phyloP scores from a whole-genome alignment of 805 yeast genomes.

The Brettanomyces bruxellensis region DNA sequence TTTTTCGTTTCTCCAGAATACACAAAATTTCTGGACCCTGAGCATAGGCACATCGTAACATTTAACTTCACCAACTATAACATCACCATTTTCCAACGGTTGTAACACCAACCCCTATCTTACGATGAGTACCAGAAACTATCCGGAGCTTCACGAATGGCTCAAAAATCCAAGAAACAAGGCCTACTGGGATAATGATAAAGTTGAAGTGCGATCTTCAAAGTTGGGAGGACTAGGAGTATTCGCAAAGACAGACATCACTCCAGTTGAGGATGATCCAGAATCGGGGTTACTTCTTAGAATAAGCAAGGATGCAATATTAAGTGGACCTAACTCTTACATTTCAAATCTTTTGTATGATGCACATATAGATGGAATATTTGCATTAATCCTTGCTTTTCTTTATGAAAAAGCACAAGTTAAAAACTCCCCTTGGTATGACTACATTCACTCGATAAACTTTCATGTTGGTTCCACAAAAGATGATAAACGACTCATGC shows the following conservation, averaged over 20 bases:
- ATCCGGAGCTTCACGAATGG: constrained; percentile 38
- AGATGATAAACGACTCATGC: constrained; percentile 18
- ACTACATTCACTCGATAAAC: constrained; percentile 49
- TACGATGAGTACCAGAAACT: constrained; percentile 15
- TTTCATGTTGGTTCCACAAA: constrained; percentile 14
- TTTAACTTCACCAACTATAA: too few species aligned
- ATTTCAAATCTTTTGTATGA: constrained; percentile 64
- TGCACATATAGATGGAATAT: constrained; percentile 50
- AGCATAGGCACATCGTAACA: too few species aligned
- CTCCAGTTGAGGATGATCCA: constrained; percentile 22
- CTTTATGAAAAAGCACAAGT: constrained; percentile 59
- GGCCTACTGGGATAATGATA: constrained; percentile 43
- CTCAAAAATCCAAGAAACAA: constrained; percentile 35
- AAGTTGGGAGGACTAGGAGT: constrained; percentile 66
- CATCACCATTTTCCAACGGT: too few species aligned
- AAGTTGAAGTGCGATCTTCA: constrained; percentile 38
- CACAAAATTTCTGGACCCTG: too few species aligned
- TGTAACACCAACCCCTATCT: too few species aligned
- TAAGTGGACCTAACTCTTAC: constrained; percentile 49
- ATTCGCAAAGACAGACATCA: constrained; percentile 41
- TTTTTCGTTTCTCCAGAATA: too few species aligned
- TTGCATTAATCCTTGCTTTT: constrained; percentile 57
- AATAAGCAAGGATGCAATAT: constrained; percentile 50
- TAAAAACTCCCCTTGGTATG: constrained; percentile 71
- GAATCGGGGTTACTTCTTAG: constrained; percentile 34